Base-by-base conservation (phyloP, 192 early-diverging fungal genomes). In the Physocladia obscura region DNA sequence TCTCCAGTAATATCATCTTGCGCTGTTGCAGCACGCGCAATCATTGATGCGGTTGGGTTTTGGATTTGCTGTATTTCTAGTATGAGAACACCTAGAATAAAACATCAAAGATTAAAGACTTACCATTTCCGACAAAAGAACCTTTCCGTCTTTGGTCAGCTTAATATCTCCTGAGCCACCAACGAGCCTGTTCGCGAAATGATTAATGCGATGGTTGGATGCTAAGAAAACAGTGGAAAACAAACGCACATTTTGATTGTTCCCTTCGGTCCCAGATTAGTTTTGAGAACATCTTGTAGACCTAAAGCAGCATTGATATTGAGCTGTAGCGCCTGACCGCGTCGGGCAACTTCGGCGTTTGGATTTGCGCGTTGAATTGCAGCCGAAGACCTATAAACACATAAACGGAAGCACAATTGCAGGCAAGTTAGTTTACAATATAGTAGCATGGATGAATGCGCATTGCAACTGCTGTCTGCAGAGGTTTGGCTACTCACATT, bases 61-160 rank as follows among this genome's bases (percentile, higher is more conserved):
- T 97, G 95, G 80, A 99, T 99, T 95, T 99, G 97, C 93, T 93
- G 63, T n/a, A n/a, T n/a, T n/a, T n/a, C n/a, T n/a, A n/a, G n/a
- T n/a, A n/a, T n/a, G n/a, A n/a, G n/a, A 13, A 29, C 6, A 38
- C 13, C 22, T 17, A 29, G 0, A 19, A 8, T 22, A 29, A n/a
- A 57, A 22, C 21, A 51, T 29, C 27, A 44, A 19, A 57, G 50
- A 44, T 24, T 47, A 22, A 37, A 22, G 24, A 62, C 49, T 40
- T 75, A 95, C 93, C 97, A 99, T 99, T 82, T 99, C 96, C 69
- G 82, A 94, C 69, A 99, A 82, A 29, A 99, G 90, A 40, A 99
- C 97, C 75, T 99, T 99, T 59, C 97, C 97, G 76, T 99, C 97
- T 84, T 99, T 99, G 38, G 97, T 99, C 60, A 98, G 82, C 76